phyloP scores from a whole-genome alignment of 2,329 filamentous ascomycete species.

The Exophiala xenobiotica region DNA sequence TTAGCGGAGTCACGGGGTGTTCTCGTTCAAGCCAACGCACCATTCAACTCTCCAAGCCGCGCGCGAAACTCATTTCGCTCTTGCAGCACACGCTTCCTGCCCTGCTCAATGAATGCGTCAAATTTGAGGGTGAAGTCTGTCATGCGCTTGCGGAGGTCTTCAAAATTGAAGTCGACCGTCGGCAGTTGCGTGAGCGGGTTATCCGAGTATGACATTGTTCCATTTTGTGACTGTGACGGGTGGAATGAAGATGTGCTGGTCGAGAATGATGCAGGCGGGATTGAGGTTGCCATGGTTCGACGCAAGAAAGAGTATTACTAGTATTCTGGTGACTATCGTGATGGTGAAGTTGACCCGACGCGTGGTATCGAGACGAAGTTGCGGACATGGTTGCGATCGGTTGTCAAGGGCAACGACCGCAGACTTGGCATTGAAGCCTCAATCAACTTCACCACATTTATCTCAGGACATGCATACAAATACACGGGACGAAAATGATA shows the following conservation, averaged over 20 bases:
- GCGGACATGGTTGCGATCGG: not conserved
- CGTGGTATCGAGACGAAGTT: not conserved
- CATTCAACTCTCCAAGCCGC: slow-evolving; percentile 84
- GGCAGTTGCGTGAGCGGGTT: slow-evolving; percentile 56
- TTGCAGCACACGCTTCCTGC: slow-evolving; percentile 82
- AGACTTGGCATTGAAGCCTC: not conserved
- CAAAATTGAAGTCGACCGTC: slow-evolving; percentile 91
- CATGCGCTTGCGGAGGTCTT: slow-evolving; percentile 94
- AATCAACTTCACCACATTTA: not conserved
- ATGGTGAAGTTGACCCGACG: no score
- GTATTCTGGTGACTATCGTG: no score
- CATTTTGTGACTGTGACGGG: slow-evolving; percentile 27
- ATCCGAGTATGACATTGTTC: slow-evolving; percentile 25
- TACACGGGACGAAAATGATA: no score
- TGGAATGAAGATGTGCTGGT: slow-evolving; percentile 29
- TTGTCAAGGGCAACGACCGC: slow-evolving; percentile 9
- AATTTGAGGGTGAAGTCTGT: slow-evolving; percentile 85
- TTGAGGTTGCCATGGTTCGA: slow-evolving; percentile 23
- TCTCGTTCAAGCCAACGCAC: slow-evolving; percentile 49
- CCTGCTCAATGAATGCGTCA: slow-evolving; percentile 89
- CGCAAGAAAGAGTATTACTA: no score
- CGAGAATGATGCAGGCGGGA: slow-evolving; percentile 20
- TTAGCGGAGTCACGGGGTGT: not conserved
- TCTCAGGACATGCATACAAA: not conserved
- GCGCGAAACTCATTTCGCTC: slow-evolving; percentile 93